Evolutionary conservation across 768 basidiomycete genomes (phyloP), one percentile per base, ranked within the genome.

Genomic region (Pleurotus pulmonarius): DNA sequence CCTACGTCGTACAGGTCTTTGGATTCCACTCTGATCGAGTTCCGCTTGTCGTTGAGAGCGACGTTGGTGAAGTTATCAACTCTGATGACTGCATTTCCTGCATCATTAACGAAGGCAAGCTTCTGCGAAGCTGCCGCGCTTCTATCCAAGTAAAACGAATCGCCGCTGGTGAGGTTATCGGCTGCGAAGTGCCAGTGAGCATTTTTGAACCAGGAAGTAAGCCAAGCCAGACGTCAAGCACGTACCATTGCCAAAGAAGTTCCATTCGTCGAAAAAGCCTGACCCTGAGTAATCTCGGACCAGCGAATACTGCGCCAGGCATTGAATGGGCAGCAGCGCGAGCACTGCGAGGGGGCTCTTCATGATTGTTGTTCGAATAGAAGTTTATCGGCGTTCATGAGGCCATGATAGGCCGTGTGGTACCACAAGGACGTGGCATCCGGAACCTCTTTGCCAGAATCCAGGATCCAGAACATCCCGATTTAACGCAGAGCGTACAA

Each of bases 41-140:
- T 82, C 43, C 90, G 73, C 59, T 82, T 77, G 13, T 73, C 65
- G 9, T 69, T 52, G 12, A 60, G 57, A 2, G 75, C 61, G 2
- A 88, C 78, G 55, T 75, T 73, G 5, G 81, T 83, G 2, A 73
- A 73, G 59, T 90, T 87, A 70, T 91, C 90, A 4, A 92, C 91
- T 61, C 77, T 82, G 47, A 93, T 75, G 59, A 93, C 80, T 4
- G 81, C 85, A 57, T 83, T 79, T 4, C 85, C 82, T 3, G 75
- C 75, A 41, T 61, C 60, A 60, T 86, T 83, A 58, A 87, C 67
- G 60, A 80, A 87, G 6, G 82, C 80, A 6, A 91, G 74, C 1
- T 69, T 66, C 57, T 70, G 65, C 11, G 58, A 41, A 8, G 56
- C 57, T 5, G 72, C 81, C 25, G 74, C 67, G 0, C 67, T 61